phyloP scores from a whole-genome alignment of 2,329 filamentous ascomycete species.

The Biscogniauxia mediterranea region DNA sequence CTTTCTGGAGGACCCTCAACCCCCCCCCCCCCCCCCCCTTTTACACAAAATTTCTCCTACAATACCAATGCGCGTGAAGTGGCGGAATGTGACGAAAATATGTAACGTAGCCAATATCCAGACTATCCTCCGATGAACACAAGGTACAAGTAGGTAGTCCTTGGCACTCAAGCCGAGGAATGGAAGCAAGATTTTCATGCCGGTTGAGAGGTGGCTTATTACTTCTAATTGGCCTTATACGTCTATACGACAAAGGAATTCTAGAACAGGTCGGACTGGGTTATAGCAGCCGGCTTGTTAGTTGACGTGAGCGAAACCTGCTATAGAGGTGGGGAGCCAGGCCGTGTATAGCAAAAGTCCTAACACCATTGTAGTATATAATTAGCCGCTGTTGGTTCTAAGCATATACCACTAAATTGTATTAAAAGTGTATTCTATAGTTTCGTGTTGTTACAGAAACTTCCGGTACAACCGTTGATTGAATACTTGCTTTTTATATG shows the following conservation, averaged over 20 bases:
- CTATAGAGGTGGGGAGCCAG: background rate
- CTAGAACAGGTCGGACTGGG: background rate
- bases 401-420: background rate
- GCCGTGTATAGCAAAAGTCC: background rate
- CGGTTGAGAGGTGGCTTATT: background rate
- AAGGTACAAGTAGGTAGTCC: background rate
- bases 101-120: background rate
- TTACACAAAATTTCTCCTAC: background rate
- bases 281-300: background rate
- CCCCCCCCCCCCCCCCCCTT: too few species aligned
- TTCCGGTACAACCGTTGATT: too few species aligned
- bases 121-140: background rate
- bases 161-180: background rate
- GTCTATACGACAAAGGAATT: too few species aligned
- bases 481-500: background rate
- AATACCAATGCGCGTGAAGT: background rate
- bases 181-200: background rate
- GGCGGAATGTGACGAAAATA: background rate
- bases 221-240: background rate
- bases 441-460: too few species aligned
- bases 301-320: background rate
- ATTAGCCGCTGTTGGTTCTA: background rate
- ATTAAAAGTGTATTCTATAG: background rate
- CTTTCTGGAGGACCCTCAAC: background rate
- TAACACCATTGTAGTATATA: background rate